Percentiles rank a stretch among this genome's conserved stretches.
Evolutionary conservation across 495 filamentous ascomycete genomes (phyloP).

Genomic region (Clohesyomyces aquaticus): DNA sequence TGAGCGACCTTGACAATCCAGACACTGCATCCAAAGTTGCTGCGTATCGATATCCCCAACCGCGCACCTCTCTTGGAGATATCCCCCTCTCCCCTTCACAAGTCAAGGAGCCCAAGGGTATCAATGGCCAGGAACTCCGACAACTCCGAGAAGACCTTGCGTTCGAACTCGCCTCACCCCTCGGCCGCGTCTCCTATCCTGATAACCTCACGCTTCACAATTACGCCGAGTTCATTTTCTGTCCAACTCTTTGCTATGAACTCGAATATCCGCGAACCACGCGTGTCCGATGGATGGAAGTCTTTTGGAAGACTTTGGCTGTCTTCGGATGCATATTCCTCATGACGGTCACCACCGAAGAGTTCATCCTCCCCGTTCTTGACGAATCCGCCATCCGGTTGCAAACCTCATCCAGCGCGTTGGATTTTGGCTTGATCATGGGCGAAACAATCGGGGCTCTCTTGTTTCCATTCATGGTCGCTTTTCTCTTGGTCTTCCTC

Average conservation of each 20-base stretch:
- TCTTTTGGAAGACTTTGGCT: slow-evolving; percentile 83
- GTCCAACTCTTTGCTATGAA: slow-evolving; percentile 96
- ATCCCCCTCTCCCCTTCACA: slow-evolving; percentile 38
- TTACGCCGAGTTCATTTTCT: slow-evolving; percentile 85
- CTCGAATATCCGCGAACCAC: slow-evolving; percentile 88
- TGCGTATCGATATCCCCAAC: slow-evolving; percentile 75
- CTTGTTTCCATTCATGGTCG: slow-evolving; percentile 94
- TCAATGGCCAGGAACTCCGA: slow-evolving; percentile 46
- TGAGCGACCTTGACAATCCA: slow-evolving; percentile 78
- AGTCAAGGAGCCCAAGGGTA: slow-evolving; percentile 36
- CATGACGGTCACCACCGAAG: slow-evolving; percentile 85
- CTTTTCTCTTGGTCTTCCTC: slow-evolving; percentile 51
- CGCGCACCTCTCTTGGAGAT: slow-evolving; percentile 50
- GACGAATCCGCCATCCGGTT: slow-evolving; percentile 72
- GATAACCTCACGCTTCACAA: slow-evolving; percentile 81
- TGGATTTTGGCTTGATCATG: slow-evolving; percentile 76
- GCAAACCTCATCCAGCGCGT: slow-evolving; percentile 56
- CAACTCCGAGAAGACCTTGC: slow-evolving; percentile 85
- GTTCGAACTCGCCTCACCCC: slow-evolving; percentile 83
- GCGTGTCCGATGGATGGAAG: slow-evolving; percentile 74
- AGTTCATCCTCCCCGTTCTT: slow-evolving; percentile 92
- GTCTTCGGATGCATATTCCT: slow-evolving; percentile 97
- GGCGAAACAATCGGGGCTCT: slow-evolving; percentile 92
- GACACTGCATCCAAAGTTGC: slow-evolving; percentile 67
- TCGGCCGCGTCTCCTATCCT: slow-evolving; percentile 89